phyloP scores from a whole-genome alignment of 768 basidiomycete species.

The Psilocybe cyanescens region DNA sequence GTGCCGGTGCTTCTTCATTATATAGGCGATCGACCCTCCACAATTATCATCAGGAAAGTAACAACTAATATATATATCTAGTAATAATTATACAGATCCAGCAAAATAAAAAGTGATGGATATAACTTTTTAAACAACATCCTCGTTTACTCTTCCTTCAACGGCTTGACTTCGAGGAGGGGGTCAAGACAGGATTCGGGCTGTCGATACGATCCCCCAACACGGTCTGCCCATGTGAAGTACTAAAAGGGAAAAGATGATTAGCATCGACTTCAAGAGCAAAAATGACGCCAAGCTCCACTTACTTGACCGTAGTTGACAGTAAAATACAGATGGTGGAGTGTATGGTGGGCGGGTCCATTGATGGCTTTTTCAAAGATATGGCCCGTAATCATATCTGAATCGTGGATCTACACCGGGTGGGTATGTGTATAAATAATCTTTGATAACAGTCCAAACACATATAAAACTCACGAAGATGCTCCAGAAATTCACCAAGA shows the following conservation, averaged over 20 bases:
- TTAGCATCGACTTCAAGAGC: constrained; percentile 4
- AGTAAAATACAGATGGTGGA: constrained; percentile 97
- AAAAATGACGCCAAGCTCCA: constrained; percentile 9
- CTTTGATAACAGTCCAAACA: neutral
- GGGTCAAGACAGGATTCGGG: constrained; percentile 87
- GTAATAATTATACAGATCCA: constrained; percentile 22
- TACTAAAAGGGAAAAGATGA: constrained; percentile 57
- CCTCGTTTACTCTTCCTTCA: constrained; percentile 28
- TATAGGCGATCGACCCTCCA: constrained; percentile 1
- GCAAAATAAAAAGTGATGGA: constrained; percentile 1
- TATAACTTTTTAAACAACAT: neutral
- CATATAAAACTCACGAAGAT: constrained; percentile 71
- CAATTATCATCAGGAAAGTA: constrained; percentile 8
- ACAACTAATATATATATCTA: constrained; percentile 5
- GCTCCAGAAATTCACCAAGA: constrained; percentile 92
- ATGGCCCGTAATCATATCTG: constrained; percentile 96
- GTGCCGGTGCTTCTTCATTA: too few relatives aligned
- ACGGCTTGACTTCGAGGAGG: constrained; percentile 61
- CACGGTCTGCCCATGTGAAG: constrained; percentile 93
- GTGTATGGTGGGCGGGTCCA: constrained; percentile 97
- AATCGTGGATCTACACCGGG: constrained; percentile 85
- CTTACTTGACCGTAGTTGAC: constrained; percentile 92
- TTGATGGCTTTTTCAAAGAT: constrained; percentile 90
- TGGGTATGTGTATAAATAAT: neutral
- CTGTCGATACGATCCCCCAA: constrained; percentile 85